Evolutionary conservation across 1,139 yeast species (phyloP).

Genomic region (Komagataea norvegica): DNA sequence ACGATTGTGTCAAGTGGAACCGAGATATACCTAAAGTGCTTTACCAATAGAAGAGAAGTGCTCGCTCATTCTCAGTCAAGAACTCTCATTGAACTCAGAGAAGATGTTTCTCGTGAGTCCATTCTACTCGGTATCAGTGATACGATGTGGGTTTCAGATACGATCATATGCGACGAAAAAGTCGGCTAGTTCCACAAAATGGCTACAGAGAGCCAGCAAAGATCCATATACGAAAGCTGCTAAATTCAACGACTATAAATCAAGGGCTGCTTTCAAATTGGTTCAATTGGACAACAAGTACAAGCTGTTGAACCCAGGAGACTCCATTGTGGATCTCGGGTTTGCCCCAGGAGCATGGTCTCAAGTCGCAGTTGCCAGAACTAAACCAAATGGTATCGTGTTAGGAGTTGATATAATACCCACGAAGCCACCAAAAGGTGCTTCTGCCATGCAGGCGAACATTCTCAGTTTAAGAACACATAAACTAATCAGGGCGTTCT

Average conservation of each 20-base stretch:
- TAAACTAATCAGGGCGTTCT: slow-evolving; percentile 49
- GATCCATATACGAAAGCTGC: slow-evolving; percentile 69
- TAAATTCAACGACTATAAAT: slow-evolving; percentile 54
- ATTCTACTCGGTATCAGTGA: neutral
- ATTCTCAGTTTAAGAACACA: slow-evolving; percentile 69
- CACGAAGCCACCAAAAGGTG: slow-evolving; percentile 74
- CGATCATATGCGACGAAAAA: slow-evolving; percentile 20
- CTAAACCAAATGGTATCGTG: slow-evolving; percentile 56
- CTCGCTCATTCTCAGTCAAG: neutral
- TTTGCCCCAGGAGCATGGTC: slow-evolving; percentile 98
- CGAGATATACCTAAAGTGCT: neutral
- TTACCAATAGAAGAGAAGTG: neutral
- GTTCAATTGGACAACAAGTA: slow-evolving; percentile 63
- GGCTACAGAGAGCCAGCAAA: slow-evolving; percentile 66
- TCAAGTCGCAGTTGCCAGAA: slow-evolving; percentile 63
- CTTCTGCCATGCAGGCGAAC: slow-evolving; percentile 80
- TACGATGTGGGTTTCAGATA: neutral
- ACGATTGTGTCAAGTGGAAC: slow-evolving; percentile 10
- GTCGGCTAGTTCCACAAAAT: slow-evolving; percentile 44
- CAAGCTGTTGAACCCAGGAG: slow-evolving; percentile 49
- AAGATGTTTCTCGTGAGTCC: neutral
- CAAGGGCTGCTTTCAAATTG: slow-evolving; percentile 89
- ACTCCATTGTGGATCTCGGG: slow-evolving; percentile 80
- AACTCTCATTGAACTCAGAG: neutral
- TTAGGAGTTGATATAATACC: slow-evolving; percentile 85